These are phyloP conservation scores for Monosporascus sp. DNA, from an alignment of 2,329 filamentous ascomycete species.

Conservation along the genomic window DNA sequence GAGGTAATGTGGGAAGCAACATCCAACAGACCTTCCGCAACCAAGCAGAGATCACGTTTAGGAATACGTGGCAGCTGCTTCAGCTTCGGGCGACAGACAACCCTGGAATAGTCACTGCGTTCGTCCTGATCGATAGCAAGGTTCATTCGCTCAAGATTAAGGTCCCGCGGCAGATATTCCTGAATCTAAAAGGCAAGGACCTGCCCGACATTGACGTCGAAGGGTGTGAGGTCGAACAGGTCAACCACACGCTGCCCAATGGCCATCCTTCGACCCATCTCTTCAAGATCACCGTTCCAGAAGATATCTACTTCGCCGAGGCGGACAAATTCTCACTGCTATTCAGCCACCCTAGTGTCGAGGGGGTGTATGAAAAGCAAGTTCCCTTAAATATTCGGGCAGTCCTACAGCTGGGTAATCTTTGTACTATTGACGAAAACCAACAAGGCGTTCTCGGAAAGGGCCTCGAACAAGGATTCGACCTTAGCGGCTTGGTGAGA, in stretches of 20 bases:
- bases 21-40: conserved; percentile 75
- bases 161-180: conserved; percentile 81
- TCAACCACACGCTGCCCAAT: conserved; percentile 89
- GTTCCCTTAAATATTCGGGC: conserved; percentile 82
- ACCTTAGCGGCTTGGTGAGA: conserved; percentile 69
- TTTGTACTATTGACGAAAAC: conserved; percentile 87
- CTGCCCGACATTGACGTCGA: conserved; percentile 83
- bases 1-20: conserved; percentile 58
- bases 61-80: conserved; percentile 90
- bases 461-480: conserved; percentile 90
- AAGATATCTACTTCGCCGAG: conserved; percentile 82
- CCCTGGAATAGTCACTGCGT: conserved; percentile 81
- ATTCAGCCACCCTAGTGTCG: conserved; percentile 89
- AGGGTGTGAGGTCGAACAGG: conserved; percentile 85
- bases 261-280: conserved; percentile 90
- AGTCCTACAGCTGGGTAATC: conserved; percentile 80
- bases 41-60: conserved; percentile 84
- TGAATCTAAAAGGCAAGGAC: conserved; percentile 85
- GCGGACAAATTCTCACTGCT: conserved; percentile 74
- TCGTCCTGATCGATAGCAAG: conserved; percentile 89
- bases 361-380: conserved; percentile 95
- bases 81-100: conserved; percentile 78
- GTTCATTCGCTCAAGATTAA: conserved; percentile 83
- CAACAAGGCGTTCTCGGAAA: conserved; percentile 88
- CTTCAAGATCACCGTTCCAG: conserved; percentile 87